Base-by-base conservation (phyloP, 2,329 filamentous ascomycete genomes). In the Monilinia laxa region DNA sequence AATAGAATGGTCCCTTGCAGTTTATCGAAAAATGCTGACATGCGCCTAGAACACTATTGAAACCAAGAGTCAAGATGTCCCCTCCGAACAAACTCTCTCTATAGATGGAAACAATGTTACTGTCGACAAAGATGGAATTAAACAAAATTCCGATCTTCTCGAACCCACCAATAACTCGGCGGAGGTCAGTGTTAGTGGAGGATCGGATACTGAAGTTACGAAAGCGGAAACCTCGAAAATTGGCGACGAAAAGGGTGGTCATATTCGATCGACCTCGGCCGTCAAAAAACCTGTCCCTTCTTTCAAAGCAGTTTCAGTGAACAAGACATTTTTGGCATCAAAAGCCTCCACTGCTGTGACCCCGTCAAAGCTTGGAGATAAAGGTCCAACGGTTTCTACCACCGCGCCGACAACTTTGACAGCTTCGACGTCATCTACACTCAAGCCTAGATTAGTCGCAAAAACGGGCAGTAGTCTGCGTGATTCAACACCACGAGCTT, bases 251-350 rank as follows among this genome's bases (percentile, higher is more conserved):
- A 82, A 84, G 66, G 86, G 84, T 73, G 82, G 83, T 59, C 86
- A 91, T 76, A 79, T 80, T 68, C 86, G 86, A 67, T 81, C 81
- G 11, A 80, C 82, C 70, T 83, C 88, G 69, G 75, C 87, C 4
- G 81, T 87, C 70, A 93, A 91, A 83, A 94, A 92, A 78, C 53
- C 62, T 11, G 87, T 88, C 25, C 80, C 88, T 23, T 89, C 87
- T 16, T 95, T 96, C 83, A 96, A 95, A 78, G 86, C 91, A 23
- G 90, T 95, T 58, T 93, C 90, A 6, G 90, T 94, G 71, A 94
- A 93, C 71, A 93, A 91, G 78, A 92, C 87, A 54, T 96, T 94
- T 75, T 82, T 95, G 47, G 86, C 85, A n/a, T 86, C 90, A 68
- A 94, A 94, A 78, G 83, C 79, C 56, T 76, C 82, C 23, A 76